Evolutionary conservation across 176 grass and related monocot species (phyloP).

Genomic region (Triticum dicoccoides): DNA sequence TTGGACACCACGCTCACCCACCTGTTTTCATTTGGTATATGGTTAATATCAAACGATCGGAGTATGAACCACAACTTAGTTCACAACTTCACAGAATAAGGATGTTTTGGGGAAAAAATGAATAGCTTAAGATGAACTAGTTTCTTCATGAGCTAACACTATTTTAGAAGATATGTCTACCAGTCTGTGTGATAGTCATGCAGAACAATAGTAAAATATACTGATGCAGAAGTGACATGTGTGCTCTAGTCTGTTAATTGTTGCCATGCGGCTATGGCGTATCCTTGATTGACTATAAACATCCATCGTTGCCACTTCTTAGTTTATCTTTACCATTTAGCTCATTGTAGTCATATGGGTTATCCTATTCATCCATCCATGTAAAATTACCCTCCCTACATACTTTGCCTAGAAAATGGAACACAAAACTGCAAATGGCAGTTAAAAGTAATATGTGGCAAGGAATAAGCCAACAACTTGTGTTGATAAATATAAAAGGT

Average conservation of each 20-base stretch:
- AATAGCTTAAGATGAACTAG: neutral
- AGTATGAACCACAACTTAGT: neutral
- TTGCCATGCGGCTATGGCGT: neutral
- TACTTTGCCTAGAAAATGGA: neutral
- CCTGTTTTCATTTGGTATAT: slow-evolving; percentile 32
- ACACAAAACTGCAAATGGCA: neutral
- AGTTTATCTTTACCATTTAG: neutral
- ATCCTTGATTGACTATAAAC: neutral
- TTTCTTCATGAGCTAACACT: neutral
- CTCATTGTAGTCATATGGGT: neutral
- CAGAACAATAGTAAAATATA: neutral
- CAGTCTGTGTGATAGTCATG: too few species aligned
- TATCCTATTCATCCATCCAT: neutral
- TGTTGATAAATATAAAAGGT: neutral
- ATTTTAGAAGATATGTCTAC: too few species aligned
- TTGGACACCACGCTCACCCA: slow-evolving; percentile 77
- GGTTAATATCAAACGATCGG: neutral
- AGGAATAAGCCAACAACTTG: neutral
- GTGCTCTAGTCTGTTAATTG: neutral
- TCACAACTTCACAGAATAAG: neutral
- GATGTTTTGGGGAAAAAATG: neutral
- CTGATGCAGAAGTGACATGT: neutral
- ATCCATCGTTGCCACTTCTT: neutral
- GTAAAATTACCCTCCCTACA: neutral
- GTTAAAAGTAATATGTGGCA: neutral